Conservation (phyloP, 768 basidiomycete species). For the Pleurotus djamor region DNA sequence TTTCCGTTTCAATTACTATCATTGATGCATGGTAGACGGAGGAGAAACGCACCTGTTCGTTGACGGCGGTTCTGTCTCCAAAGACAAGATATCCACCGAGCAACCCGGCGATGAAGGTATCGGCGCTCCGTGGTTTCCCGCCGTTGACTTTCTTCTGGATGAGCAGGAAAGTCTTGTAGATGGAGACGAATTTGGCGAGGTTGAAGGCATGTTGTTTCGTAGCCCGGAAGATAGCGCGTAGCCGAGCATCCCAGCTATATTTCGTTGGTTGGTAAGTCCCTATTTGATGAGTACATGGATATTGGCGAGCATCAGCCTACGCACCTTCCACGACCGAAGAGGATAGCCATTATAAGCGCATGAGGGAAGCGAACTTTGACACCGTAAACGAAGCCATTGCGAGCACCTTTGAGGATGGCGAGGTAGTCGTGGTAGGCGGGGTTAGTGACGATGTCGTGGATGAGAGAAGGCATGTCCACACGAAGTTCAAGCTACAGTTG, state of each 20-base stretch:
- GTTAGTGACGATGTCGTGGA: slow-evolving; percentile 52
- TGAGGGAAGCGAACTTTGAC: slow-evolving; percentile 94
- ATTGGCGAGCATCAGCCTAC: too few relatives aligned
- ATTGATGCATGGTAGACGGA: slow-evolving; percentile 9
- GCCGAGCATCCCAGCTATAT: slow-evolving; percentile 68
- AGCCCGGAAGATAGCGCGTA: slow-evolving; percentile 69
- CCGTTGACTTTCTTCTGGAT: slow-evolving; percentile 79
- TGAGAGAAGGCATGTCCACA: slow-evolving; percentile 16
- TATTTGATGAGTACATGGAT: not conserved
- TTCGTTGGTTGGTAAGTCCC: not conserved
- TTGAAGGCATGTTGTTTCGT: slow-evolving; percentile 91
- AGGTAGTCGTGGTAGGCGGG: slow-evolving; percentile 89
- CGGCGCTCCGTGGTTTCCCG: slow-evolving; percentile 77
- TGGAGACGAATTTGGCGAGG: slow-evolving; percentile 89
- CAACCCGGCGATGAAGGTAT: slow-evolving; percentile 92
- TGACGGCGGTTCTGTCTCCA: slow-evolving; percentile 82
- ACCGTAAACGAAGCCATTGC: slow-evolving; percentile 88
- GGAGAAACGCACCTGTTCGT: slow-evolving; percentile 73
- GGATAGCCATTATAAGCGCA: slow-evolving; percentile 92
- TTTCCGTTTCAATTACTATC: too few relatives aligned
- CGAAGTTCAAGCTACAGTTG: not conserved
- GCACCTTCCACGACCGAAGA: slow-evolving; percentile 93
- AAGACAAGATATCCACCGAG: slow-evolving; percentile 91
- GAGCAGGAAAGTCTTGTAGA: slow-evolving; percentile 87
- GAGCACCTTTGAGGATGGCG: slow-evolving; percentile 90